Evolutionary conservation across 345 rosid species (phyloP), one percentile per base, ranked within the genome.

Genomic region (Aquilaria yunnanensis): DNA sequence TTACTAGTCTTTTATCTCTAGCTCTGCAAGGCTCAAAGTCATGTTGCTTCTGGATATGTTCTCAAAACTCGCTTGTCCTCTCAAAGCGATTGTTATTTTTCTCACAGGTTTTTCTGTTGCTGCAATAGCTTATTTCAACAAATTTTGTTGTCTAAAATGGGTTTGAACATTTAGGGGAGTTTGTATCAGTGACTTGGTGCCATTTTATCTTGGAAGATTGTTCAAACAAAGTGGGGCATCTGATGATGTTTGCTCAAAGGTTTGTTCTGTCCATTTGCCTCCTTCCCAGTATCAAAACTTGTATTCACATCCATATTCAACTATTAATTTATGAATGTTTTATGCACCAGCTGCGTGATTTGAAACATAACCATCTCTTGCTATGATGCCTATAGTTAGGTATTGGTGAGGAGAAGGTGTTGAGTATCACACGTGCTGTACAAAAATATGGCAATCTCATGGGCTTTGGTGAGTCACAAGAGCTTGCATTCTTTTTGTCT

Each of bases 111-210:
- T 37, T 37, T 37, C 43, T 2, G 5, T 37, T 37, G 43, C 43
- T 37, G 43, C 43, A 5, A 37, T 2, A 2, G 8, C 2, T 3
- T 3, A 9, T 37, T 37, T 37, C 8, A 37, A 37, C 43, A 37
- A 37, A 1, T 41, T 56, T 67, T 16, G 65, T 57, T 65, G 31
- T 34, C 37, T 37, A 37, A 37, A 37, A 14, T 8, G 34, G 59
- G 46, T 61, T 59, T 68, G 50, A 57, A 60, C 49, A 53, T 56
- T 60, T 77, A 86, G 94, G 87, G 98, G 97, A 59, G 96, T 92
- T 62, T 92, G 96, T 67, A 72, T 92, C 69, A 92, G 96, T 60
- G 96, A 92, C 67, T 86, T 92, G 98, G 70, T 88, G 77, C 98
- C 96, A n/a, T 92, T 88, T 75, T 88, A 92, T 75, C 67, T 92